A percentile compares a stretch with the other conserved stretches of the same genome.
These are phyloP conservation scores for Cucumis variabilis DNA, from an alignment of 331 rosid genomes.

Conservation along the genomic window DNA sequence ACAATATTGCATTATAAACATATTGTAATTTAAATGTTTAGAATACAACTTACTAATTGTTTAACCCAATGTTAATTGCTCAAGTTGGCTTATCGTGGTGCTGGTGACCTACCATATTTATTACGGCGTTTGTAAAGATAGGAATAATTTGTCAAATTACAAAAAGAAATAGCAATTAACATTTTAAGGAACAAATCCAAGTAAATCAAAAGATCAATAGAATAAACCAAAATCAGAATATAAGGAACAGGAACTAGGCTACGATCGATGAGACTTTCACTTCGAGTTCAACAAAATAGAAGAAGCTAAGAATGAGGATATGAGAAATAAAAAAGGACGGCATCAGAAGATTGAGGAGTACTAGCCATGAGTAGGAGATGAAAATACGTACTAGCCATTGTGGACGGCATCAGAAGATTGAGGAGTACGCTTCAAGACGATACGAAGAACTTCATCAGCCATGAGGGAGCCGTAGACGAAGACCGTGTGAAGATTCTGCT, in stretches of 20 bases:
- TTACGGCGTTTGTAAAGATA: too few species aligned
- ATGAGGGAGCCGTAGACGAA: conserved; percentile 90
- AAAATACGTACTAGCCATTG: conserved; percentile 52
- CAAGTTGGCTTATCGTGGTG: too few species aligned
- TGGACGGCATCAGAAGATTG: conserved; percentile 62
- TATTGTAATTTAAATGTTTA: too few species aligned
- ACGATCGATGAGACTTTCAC: not conserved
- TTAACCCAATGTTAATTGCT: too few species aligned
- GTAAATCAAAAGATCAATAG: not conserved
- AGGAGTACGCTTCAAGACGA: conserved; percentile 77
- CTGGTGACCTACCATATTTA: too few species aligned
- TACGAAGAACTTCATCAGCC: conserved; percentile 77
- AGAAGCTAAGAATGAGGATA: not conserved
- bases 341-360: too few species aligned
- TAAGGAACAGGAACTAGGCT: not conserved
- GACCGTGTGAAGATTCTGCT: conserved; percentile 56
- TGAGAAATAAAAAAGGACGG: not conserved
- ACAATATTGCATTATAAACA: too few species aligned
- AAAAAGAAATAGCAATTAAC: too few species aligned
- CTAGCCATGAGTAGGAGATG: not conserved
- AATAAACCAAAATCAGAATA: not conserved
- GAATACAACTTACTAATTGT: too few species aligned
- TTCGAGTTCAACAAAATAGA: conserved; percentile 8
- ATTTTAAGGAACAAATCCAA: not conserved
- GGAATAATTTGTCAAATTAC: too few species aligned